Conservation (phyloP, 73 alveolate species). For the Blepharisma stoltei region DNA sequence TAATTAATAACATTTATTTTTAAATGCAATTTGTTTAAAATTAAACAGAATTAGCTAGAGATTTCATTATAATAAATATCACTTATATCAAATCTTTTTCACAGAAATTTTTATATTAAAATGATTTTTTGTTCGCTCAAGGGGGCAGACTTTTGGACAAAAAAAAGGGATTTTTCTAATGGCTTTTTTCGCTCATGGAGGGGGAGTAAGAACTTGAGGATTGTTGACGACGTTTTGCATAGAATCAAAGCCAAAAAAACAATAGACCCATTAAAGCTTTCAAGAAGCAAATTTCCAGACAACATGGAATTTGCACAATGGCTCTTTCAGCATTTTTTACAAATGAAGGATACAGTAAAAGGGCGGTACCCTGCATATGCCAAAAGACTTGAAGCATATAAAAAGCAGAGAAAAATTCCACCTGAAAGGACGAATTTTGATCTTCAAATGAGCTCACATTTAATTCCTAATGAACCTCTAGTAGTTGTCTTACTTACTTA, state of each 20-base stretch:
- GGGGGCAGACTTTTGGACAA: no score
- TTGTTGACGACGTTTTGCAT: conserved; percentile 41
- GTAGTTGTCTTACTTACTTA: no score
- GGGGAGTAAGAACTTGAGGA: conserved; percentile 52
- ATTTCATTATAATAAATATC: no score
- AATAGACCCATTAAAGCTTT: conserved; percentile 28
- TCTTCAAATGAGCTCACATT: conserved; percentile 49
- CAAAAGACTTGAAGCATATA: conserved; percentile 55
- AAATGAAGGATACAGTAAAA: conserved; percentile 33
- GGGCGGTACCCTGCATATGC: conserved; percentile 50
- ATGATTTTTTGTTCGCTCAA: no score
- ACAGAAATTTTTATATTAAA: no score
- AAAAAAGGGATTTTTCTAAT: no score
- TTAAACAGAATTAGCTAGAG: no score
- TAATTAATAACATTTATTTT: no score
- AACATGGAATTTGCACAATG: conserved; percentile 63
- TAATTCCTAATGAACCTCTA: conserved; percentile 45
- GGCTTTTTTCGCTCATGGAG: no score
- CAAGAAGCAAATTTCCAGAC: conserved; percentile 61
- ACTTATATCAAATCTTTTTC: no score
- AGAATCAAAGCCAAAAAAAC: conserved; percentile 36
- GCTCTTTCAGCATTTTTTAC: conserved; percentile 48
- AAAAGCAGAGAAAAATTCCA: conserved; percentile 43
- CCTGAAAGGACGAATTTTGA: conserved; percentile 24
- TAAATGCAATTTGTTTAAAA: no score